Evolutionary conservation across 2,329 filamentous ascomycete species (phyloP).

Genomic region (Sclerotinia borealis): DNA sequence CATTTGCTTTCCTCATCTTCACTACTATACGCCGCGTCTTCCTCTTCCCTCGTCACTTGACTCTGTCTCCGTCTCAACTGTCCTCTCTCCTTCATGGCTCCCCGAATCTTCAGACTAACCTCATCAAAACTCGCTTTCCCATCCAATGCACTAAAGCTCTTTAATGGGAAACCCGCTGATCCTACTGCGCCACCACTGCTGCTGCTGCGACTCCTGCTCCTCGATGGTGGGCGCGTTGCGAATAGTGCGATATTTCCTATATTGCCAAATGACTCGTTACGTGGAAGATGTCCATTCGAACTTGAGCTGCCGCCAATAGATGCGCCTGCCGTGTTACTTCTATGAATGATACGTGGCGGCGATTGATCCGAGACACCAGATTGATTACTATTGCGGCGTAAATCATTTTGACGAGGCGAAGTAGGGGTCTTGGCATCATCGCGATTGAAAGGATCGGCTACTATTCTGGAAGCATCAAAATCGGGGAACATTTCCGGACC

Average conservation of each 20-base stretch:
- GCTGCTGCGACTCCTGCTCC: constrained; percentile 64
- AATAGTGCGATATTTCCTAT: constrained; percentile 85
- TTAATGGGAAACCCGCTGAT: constrained; percentile 57
- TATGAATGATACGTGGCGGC: constrained; percentile 30
- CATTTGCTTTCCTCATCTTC: constrained; percentile 26
- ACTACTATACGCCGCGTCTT: constrained; percentile 37
- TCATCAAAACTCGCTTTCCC: constrained; percentile 70
- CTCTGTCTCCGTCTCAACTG: constrained; percentile 43
- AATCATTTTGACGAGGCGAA: constrained; percentile 21
- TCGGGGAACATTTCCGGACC: constrained; percentile 97
- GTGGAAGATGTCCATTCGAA: constrained; percentile 46
- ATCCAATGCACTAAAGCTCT: constrained; percentile 63
- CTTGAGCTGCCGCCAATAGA: constrained; percentile 28
- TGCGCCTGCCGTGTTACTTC: constrained; percentile 19
- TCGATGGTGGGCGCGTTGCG: constrained; percentile 77
- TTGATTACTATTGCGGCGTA: constrained; percentile 42
- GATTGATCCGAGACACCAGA: constrained; percentile 34
- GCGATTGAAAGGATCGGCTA: constrained; percentile 47
- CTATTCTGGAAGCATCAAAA: constrained; percentile 71
- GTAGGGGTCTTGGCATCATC: constrained; percentile 21
- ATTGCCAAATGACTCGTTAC: constrained; percentile 91
- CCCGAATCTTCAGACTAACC: constrained; percentile 75
- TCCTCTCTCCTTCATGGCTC: constrained; percentile 77
- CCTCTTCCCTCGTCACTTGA: constrained; percentile 36
- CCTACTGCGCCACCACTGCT: constrained; percentile 59